Evolutionary conservation across 805 yeast species (phyloP).

Genomic region (Tetrapisispora fleetii): DNA sequence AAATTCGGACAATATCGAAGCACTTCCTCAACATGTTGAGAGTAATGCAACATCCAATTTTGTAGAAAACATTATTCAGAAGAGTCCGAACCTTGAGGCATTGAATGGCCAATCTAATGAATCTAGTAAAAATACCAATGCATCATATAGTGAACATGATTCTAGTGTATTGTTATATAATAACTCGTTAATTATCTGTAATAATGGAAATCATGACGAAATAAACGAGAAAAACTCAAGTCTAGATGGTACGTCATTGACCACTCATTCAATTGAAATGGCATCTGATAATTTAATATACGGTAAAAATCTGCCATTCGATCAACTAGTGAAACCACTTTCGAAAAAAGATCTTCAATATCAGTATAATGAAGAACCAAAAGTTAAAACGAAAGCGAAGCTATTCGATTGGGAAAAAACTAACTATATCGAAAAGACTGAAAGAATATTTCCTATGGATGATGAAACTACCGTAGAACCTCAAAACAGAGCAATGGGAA

Average conservation of each 20-base stretch:
- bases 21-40: neutral
- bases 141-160: no score
- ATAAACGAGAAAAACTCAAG: neutral
- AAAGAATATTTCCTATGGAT: conserved; percentile 10
- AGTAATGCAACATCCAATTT: neutral
- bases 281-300: conserved; percentile 4
- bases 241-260: neutral
- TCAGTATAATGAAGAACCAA: neutral
- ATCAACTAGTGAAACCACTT: neutral
- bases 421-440: conserved; percentile 9
- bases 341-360: neutral
- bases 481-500: no score
- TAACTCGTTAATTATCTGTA: no score
- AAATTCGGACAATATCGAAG: no score
- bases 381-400: neutral
- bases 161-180: neutral
- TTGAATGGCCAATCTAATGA: no score
- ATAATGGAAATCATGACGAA: neutral
- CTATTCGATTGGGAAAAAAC: conserved; percentile 18
- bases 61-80: neutral
- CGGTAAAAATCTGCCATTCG: neutral
- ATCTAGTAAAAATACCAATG: no score
- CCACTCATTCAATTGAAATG: neutral
- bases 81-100: neutral
- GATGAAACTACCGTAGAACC: no score